phyloP scores from a whole-genome alignment of 257 asterid species.

The Gynochthodes officinalis region DNA sequence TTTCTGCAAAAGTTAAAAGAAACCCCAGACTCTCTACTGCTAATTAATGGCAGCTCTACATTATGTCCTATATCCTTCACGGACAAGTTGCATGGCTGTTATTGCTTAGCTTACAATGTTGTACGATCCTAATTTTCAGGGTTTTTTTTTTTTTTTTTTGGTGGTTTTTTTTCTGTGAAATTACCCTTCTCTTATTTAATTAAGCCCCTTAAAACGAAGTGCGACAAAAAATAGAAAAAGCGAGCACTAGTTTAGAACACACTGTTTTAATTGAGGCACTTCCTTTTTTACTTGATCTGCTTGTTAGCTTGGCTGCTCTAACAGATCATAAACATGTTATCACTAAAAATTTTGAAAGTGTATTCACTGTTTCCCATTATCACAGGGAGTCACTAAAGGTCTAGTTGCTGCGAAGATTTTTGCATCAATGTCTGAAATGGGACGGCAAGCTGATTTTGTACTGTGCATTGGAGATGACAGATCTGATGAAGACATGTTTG shows the following conservation, averaged over 20 bases:
- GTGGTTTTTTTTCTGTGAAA: not conserved
- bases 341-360: not conserved
- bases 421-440: slow-evolving; percentile 33
- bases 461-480: slow-evolving; percentile 56
- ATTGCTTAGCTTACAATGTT: not conserved
- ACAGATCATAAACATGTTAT: not conserved
- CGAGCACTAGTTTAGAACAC: not conserved
- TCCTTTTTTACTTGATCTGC: not conserved
- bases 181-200: not conserved
- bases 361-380: not conserved
- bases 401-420: slow-evolving; percentile 45
- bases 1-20: too few relatives aligned
- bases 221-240: not conserved
- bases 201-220: not conserved
- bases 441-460: slow-evolving; percentile 42
- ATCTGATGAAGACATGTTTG: slow-evolving; percentile 63
- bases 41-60: not conserved
- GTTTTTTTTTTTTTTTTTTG: not conserved
- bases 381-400: slow-evolving; percentile 57
- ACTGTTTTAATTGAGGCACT: not conserved
- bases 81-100: not conserved
- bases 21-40: not conserved
- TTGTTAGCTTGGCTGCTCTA: not conserved
- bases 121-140: not conserved
- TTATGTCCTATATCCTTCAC: not conserved